Evolutionary conservation across 78 protist species (phyloP).

Genomic region (Salpingoeca rosetta): DNA sequence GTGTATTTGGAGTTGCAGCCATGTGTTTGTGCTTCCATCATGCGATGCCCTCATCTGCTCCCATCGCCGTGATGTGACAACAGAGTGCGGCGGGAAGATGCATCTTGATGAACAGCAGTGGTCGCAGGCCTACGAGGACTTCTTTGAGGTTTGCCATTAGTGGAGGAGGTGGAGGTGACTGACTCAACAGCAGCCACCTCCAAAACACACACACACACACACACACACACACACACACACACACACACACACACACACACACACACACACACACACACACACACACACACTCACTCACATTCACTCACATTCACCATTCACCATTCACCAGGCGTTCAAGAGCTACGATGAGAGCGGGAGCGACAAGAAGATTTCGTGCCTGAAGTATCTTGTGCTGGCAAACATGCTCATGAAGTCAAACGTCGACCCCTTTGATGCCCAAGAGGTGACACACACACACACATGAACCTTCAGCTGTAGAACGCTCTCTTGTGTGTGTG

Average conservation of each 20-base stretch:
- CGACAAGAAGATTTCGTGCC: conserved; percentile 73
- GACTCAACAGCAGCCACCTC: too few species aligned
- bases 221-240: too few species aligned
- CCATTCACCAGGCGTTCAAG: conserved; percentile 94
- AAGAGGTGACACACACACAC: conserved; percentile 39
- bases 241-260: too few species aligned
- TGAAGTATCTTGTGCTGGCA: conserved; percentile 84
- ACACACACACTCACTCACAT: too few species aligned
- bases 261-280: too few species aligned
- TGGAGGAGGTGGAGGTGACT: background rate
- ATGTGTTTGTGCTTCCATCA: too few species aligned
- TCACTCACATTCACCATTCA: too few species aligned
- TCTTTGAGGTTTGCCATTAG: conserved; percentile 54
- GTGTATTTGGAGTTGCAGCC: too few species aligned
- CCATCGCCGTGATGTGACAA: too few species aligned
- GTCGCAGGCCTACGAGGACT: conserved; percentile 79
- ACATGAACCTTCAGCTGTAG: background rate
- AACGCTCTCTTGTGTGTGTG: too few species aligned
- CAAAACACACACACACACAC: too few species aligned
- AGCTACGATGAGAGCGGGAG: conserved; percentile 87
- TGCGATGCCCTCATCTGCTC: too few species aligned
- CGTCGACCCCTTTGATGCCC: conserved; percentile 89
- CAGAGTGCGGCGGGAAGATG: conserved; percentile 92
- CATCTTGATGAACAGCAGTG: conserved; percentile 79
- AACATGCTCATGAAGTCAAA: conserved; percentile 72